A percentile compares a stretch with the other conserved stretches of the same genome.
phyloP scores from a whole-genome alignment of 73 alveolate species.

The Vitrella brassicaformis region DNA sequence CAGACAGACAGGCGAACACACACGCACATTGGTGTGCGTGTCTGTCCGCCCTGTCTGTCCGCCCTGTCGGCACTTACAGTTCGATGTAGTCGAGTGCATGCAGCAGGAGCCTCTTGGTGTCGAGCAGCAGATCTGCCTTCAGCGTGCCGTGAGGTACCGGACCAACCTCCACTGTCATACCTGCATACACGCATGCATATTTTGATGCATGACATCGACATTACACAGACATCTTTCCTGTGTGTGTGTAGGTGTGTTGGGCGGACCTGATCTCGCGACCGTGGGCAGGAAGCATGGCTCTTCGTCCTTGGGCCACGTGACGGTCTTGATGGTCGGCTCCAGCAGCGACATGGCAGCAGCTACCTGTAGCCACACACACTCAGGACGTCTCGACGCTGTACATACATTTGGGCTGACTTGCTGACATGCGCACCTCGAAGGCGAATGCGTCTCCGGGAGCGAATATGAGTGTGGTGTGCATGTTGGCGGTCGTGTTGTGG shows the following conservation, averaged over 20 bases:
- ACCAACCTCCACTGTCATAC: not conserved
- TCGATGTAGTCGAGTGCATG: not conserved
- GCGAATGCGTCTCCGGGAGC: not conserved
- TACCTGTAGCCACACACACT: too few species aligned
- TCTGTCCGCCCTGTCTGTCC: too few species aligned
- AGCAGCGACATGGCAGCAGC: not conserved
- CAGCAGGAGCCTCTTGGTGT: not conserved
- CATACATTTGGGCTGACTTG: too few species aligned
- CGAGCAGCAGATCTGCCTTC: not conserved
- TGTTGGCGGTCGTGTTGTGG: not conserved
- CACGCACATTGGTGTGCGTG: too few species aligned
- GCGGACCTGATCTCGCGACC: not conserved
- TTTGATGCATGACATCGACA: too few species aligned
- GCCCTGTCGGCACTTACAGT: too few species aligned
- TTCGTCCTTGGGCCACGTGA: not conserved
- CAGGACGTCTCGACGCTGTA: too few species aligned
- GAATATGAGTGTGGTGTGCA: not conserved
- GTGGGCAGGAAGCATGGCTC: not conserved
- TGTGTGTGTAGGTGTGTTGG: too few species aligned
- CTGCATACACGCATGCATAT: too few species aligned
- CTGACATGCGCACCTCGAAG: too few species aligned
- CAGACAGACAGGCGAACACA: too few species aligned
- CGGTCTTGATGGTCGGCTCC: not conserved
- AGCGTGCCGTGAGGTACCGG: not conserved
- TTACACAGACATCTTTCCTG: too few species aligned